phyloP scores from a whole-genome alignment of 495 filamentous ascomycete species.

The Corynascus novoguineensis region DNA sequence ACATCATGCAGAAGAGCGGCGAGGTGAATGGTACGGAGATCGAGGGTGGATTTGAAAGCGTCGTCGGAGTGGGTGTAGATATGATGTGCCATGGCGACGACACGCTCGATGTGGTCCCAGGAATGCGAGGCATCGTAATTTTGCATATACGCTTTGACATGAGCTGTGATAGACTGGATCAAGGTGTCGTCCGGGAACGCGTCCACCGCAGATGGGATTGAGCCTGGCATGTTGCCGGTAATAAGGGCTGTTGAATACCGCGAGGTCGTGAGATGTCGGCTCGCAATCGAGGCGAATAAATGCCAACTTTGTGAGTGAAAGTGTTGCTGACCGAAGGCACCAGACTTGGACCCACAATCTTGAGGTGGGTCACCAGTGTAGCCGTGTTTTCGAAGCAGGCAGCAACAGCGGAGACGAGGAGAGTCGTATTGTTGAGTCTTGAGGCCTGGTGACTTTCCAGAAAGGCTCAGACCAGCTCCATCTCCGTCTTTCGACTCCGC shows the following conservation, averaged over 20 bases:
- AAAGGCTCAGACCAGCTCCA: too few species aligned
- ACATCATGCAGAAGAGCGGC: slow-evolving; percentile 82
- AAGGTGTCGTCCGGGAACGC: slow-evolving; percentile 35
- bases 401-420: not conserved
- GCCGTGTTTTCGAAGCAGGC: too few species aligned
- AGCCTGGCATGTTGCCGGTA: not conserved
- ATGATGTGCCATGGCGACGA: slow-evolving; percentile 61
- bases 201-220: slow-evolving; percentile 15
- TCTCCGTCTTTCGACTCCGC: too few species aligned
- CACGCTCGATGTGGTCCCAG: slow-evolving; percentile 74
- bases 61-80: slow-evolving; percentile 49
- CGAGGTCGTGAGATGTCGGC: not conserved
- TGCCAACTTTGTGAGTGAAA: too few species aligned
- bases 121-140: slow-evolving; percentile 82
- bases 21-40: slow-evolving; percentile 58
- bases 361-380: not conserved
- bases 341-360: not conserved
- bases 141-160: slow-evolving; percentile 68
- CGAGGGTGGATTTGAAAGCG: slow-evolving; percentile 31
- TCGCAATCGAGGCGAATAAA: too few species aligned
- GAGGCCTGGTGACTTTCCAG: too few species aligned
- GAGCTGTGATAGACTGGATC: slow-evolving; percentile 47
- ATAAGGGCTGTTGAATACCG: not conserved
- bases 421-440: too few species aligned
- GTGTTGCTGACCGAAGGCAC: too few species aligned